phyloP scores from a whole-genome alignment of 345 rosid genomes.

The Turritis glabra region DNA sequence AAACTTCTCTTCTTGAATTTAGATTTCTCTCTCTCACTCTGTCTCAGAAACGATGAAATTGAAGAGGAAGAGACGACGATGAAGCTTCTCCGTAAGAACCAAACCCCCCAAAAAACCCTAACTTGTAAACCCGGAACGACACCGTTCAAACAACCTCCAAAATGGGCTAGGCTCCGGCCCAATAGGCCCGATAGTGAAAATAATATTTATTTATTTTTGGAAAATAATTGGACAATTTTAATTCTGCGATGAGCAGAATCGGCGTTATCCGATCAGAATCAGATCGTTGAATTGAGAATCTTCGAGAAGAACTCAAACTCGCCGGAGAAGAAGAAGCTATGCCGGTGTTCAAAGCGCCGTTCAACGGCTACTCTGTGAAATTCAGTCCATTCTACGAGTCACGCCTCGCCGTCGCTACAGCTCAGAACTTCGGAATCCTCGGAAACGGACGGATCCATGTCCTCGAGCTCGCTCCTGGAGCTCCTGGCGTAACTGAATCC shows the following conservation, averaged over 20 bases:
- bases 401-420: constrained; percentile 84
- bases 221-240: too few species aligned
- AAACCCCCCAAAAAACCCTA: constrained; percentile 42
- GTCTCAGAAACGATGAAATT: constrained; percentile 26
- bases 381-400: constrained; percentile 91
- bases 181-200: neutral
- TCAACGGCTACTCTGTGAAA: constrained; percentile 85
- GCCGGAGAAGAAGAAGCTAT: constrained; percentile 45
- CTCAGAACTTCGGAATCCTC: constrained; percentile 92
- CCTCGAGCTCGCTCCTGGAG: constrained; percentile 67
- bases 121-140: constrained; percentile 10
- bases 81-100: constrained; percentile 25
- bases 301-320: constrained; percentile 17
- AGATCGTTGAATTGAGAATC: constrained; percentile 23
- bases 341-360: constrained; percentile 81
- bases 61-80: constrained; percentile 30
- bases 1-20: neutral
- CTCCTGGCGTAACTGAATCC: constrained; percentile 55
- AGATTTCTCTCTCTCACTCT: constrained; percentile 10
- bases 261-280: constrained; percentile 37
- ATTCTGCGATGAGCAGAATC: constrained; percentile 3
- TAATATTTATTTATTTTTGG: neutral
- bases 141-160: neutral
- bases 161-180: neutral
- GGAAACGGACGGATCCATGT: constrained; percentile 94